Evolutionary conservation across 345 rosid species (phyloP).

Genomic region (Acer negundo): DNA sequence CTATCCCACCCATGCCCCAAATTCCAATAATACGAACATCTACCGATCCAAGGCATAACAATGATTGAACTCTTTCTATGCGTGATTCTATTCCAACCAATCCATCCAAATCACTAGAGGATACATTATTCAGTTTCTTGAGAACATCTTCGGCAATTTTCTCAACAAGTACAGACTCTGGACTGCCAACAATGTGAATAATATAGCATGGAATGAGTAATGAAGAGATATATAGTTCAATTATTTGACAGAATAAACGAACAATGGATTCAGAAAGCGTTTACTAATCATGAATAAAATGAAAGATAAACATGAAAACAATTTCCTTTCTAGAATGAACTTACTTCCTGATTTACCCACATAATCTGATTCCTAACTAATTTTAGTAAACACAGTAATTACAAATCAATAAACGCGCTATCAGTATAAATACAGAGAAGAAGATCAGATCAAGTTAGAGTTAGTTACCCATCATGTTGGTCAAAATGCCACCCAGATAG

Average conservation of each 20-base stretch:
- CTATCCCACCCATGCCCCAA: slow-evolving; percentile 36
- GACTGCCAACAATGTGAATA: slow-evolving; percentile 4
- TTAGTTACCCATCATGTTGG: slow-evolving; percentile 1
- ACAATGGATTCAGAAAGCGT: background rate
- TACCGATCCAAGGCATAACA: background rate
- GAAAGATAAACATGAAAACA: too few species aligned
- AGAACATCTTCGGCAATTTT: background rate
- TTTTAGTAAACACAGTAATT: too few species aligned
- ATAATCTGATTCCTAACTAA: too few species aligned
- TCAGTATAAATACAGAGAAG: background rate
- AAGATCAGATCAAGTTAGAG: background rate
- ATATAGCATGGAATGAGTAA: too few species aligned
- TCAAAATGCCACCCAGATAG: background rate
- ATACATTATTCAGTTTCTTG: background rate
- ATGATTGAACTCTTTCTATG: background rate
- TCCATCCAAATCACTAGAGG: background rate
- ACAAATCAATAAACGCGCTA: too few species aligned
- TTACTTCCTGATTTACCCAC: too few species aligned
- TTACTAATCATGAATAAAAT: too few species aligned
- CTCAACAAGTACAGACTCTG: slow-evolving; percentile 16
- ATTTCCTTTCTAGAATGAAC: too few species aligned
- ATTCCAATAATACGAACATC: slow-evolving; percentile 26
- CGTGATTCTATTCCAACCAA: slow-evolving; percentile 22
- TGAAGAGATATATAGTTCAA: background rate
- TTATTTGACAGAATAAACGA: background rate